A percentile compares a stretch with the other conserved stretches of the same genome.
phyloP scores from a whole-genome alignment of 1,284 basidiomycete species.

The Ustilago trichophora region DNA sequence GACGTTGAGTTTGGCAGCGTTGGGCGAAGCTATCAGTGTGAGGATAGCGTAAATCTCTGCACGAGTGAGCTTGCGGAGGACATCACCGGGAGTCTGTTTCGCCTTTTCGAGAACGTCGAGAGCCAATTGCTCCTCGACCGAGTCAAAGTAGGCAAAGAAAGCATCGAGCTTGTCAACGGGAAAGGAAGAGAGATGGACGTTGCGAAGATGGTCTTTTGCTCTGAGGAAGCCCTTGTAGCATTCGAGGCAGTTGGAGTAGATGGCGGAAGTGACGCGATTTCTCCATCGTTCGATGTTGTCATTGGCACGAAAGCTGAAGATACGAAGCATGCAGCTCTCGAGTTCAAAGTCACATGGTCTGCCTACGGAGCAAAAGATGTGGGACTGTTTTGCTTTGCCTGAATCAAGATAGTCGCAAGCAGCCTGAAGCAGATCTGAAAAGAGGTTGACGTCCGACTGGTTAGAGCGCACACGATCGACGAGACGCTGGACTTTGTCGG shows the following conservation, averaged over 20 bases:
- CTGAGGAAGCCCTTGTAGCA: conserved; percentile 50
- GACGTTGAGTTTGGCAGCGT: conserved; percentile 22
- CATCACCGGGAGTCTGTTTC: conserved; percentile 7
- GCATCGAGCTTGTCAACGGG: conserved; percentile 36
- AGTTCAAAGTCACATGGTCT: conserved; percentile 48
- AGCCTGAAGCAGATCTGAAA: conserved; percentile 37
- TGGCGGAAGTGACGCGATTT: conserved; percentile 16
- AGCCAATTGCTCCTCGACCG: conserved; percentile 44
- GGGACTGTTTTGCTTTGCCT: conserved; percentile 26
- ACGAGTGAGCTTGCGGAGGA: conserved; percentile 28
- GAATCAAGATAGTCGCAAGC: conserved; percentile 40
- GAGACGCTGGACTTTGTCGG: conserved; percentile 15
- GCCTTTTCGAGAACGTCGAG: conserved; percentile 31
- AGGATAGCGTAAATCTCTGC: conserved; percentile 45
- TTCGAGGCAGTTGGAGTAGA: conserved; percentile 50
- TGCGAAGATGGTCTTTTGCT: conserved; percentile 38
- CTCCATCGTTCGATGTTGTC: conserved; percentile 46
- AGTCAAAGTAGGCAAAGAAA: conserved; percentile 47
- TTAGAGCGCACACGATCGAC: conserved; percentile 21
- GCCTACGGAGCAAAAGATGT: conserved; percentile 36
- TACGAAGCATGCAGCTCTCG: conserved; percentile 56
- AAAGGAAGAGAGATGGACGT: conserved; percentile 34
- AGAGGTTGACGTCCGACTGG: conserved; percentile 32
- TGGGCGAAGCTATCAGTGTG: conserved; percentile 33
- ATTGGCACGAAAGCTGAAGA: conserved; percentile 46